phyloP scores from a whole-genome alignment of 2,329 filamentous ascomycete species.

The Orbilia oligospora region DNA sequence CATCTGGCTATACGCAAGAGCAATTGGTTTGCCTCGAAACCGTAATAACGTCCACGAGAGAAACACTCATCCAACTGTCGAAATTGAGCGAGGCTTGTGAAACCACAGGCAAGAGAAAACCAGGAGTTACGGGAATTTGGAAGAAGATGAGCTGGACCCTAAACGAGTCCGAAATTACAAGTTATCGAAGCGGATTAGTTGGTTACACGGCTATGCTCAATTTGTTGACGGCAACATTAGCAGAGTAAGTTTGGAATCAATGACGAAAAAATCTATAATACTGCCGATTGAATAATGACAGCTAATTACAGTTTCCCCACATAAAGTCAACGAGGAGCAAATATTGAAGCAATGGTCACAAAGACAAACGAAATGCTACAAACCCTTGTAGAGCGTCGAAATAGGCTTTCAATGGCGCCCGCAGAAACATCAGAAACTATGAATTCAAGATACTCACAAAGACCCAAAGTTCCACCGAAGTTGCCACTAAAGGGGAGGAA shows the following conservation, averaged over 20 bases:
- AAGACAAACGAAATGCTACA: constrained; percentile 59
- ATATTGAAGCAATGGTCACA: constrained; percentile 56
- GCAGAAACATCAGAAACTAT: constrained; percentile 27
- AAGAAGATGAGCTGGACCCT: constrained; percentile 58
- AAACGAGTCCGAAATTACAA: constrained; percentile 56
- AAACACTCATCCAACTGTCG: constrained; percentile 51
- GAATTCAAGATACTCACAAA: constrained; percentile 20
- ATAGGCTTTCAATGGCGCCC: constrained; percentile 51
- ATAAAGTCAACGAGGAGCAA: constrained; percentile 54
- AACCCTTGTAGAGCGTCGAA: constrained; percentile 50
- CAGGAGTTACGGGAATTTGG: constrained; percentile 52
- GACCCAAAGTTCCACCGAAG: constrained; percentile 9
- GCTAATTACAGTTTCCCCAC: not conserved
- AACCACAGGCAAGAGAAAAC: constrained; percentile 54
- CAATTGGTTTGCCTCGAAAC: constrained; percentile 56
- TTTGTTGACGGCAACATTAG: constrained; percentile 51
- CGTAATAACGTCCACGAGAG: constrained; percentile 49
- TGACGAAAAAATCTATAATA: not conserved
- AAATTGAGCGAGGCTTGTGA: constrained; percentile 59
- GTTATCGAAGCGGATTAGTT: constrained; percentile 58
- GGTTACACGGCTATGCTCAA: constrained; percentile 59
- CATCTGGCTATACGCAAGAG: constrained; percentile 55
- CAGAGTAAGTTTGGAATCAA: constrained; percentile 40
- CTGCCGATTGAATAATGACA: not conserved
- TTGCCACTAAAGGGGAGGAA: constrained; percentile 15